Base-by-base conservation (phyloP, 1,284 basidiomycete species). In the Trichosporon sp. region DNA sequence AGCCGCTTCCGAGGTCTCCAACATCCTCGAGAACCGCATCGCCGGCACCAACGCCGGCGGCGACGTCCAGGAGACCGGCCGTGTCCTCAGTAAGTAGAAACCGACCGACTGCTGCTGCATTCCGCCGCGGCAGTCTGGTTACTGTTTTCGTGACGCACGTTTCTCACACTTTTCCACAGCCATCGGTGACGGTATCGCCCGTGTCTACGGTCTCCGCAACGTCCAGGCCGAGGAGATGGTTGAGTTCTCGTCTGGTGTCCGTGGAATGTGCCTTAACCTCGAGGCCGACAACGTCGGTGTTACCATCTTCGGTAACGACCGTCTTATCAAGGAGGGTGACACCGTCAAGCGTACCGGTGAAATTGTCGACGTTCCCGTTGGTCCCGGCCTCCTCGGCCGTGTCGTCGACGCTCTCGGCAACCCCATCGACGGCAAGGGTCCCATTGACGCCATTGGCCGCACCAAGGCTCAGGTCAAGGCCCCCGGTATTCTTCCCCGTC, bases 261-360 rank as follows among this genome's bases (percentile, higher is more conserved):
- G 93, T 84, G 94, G 93, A 88, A 97, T 98, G 95, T 96, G 93
- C 87, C 88, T 99, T 86, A 99, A 99, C 92, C 92, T 99, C 90
- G 96, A 99, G 88, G 94, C 96, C 87, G 96, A 98, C 92, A 96
- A 98, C 84, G 96, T 98, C 88, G 96, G 96, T 95, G 94, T 99
- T 83, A 95, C 96, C 88, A 96, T 98, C 88, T 98, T 99, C 89
- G 96, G 96, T 92, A 96, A 94, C 87, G 96, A 98, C 88, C 94
- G 96, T 90, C 90, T 92, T 87, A 98, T 98, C 90, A 96, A 96
- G 90, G 96, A 98, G 87, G 96, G 96, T 83, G 96, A 99, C 88
- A 96, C 96, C 78, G 96, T 99, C 90, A 99, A 98, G 90, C 94
- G 96, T 87, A 99, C 96, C 79, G 96, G 96, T 81, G 93, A 97